These are phyloP conservation scores for Cucurbita argyrosperma DNA, from an alignment of 306 rosid genomes.

Conservation along the genomic window DNA sequence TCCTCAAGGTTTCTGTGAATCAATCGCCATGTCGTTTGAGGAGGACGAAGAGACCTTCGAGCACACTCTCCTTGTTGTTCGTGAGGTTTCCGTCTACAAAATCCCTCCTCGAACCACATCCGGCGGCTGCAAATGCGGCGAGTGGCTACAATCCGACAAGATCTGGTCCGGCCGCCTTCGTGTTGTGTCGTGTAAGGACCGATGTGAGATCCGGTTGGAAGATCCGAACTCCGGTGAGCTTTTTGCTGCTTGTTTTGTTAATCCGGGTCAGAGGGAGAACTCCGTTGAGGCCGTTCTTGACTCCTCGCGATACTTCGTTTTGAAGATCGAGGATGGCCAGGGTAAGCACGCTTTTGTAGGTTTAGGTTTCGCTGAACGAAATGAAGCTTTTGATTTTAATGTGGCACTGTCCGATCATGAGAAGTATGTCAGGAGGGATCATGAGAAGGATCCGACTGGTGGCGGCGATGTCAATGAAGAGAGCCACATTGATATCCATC, in stretches of 20 bases:
- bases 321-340: conserved; percentile 87
- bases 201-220: conserved; percentile 97
- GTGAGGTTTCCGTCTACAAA: conserved; percentile 89
- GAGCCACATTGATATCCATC: conserved; percentile 73
- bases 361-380: conserved; percentile 75
- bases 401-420: conserved; percentile 96
- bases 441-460: conserved; percentile 37
- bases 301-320: conserved; percentile 89
- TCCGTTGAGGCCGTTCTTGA: conserved; percentile 88
- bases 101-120: conserved; percentile 85
- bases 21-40: conserved; percentile 61
- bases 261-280: conserved; percentile 75
- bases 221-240: conserved; percentile 83
- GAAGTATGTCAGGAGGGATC: conserved; percentile 68
- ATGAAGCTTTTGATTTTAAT: conserved; percentile 95
- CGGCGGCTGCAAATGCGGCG: conserved; percentile 98
- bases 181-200: conserved; percentile 74
- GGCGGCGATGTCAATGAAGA: conserved; percentile 39
- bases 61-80: conserved; percentile 93
- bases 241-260: conserved; percentile 85
- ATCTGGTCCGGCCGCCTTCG: conserved; percentile 96
- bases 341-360: conserved; percentile 96
- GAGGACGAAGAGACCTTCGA: conserved; percentile 82
- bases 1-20: background rate
- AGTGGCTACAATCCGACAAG: conserved; percentile 97